These are phyloP conservation scores for Leccinum ochraceum DNA, from an alignment of 768 basidiomycete species.

Conservation along the genomic window DNA sequence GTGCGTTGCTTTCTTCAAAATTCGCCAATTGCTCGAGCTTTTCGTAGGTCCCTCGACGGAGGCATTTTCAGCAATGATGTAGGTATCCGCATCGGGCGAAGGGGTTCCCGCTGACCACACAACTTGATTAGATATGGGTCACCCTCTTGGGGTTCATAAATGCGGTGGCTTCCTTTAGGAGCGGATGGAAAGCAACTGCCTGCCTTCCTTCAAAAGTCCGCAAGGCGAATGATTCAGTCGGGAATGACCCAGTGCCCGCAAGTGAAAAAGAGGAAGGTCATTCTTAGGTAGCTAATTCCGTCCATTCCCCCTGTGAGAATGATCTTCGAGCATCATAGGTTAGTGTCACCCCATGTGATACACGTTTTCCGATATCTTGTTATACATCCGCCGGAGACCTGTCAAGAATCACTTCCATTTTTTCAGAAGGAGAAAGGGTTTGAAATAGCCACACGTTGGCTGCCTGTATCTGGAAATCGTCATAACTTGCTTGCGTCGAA, in stretches of 20 bases:
- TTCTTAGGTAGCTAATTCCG: conserved; percentile 11
- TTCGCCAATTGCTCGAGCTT: conserved; percentile 3
- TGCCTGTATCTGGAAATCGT: neutral
- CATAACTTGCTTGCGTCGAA: neutral
- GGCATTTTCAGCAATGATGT: conserved; percentile 72
- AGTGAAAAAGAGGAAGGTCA: conserved; percentile 14
- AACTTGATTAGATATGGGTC: conserved; percentile 38
- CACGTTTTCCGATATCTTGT: neutral
- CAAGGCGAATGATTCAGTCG: conserved; percentile 2
- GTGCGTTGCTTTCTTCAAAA: conserved; percentile 40
- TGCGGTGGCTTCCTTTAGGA: conserved; percentile 61
- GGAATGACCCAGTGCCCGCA: conserved; percentile 3
- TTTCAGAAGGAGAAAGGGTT: neutral
- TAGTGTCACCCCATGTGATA: neutral
- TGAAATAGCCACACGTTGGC: neutral
- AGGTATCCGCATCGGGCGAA: conserved; percentile 19
- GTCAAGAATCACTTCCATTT: neutral
- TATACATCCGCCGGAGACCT: neutral
- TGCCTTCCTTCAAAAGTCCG: conserved; percentile 12
- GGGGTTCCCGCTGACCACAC: conserved; percentile 4
- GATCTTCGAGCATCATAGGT: neutral
- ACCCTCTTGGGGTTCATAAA: conserved; percentile 47
- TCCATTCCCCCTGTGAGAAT: neutral
- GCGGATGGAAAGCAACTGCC: conserved; percentile 72
- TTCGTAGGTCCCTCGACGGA: conserved; percentile 60